These are phyloP conservation scores for Fonsecaea pugnacius DNA, from an alignment of 2,329 filamentous ascomycete species.

Conservation along the genomic window DNA sequence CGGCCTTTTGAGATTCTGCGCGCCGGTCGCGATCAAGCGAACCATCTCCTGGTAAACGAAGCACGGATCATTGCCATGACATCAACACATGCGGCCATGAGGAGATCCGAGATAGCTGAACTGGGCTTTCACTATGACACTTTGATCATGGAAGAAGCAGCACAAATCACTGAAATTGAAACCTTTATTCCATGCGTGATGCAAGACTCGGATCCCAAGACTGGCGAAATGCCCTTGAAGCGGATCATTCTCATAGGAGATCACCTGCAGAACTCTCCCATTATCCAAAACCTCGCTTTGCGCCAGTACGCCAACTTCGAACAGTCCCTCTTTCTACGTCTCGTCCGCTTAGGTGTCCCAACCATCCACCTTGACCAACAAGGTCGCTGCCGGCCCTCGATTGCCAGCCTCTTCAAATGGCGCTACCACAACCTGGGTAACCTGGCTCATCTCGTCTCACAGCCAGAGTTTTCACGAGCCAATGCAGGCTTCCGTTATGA, in stretches of 20 bases:
- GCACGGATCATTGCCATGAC: conserved; percentile 99
- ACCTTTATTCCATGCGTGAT: conserved; percentile 95
- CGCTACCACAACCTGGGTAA: conserved; percentile 78
- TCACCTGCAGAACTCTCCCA: conserved; percentile 93
- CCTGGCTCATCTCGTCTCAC: conserved; percentile 71
- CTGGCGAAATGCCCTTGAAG: conserved; percentile 76
- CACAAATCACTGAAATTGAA: conserved; percentile 96
- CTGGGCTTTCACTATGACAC: conserved; percentile 98
- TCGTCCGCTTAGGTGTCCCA: conserved; percentile 91
- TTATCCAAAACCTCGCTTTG: conserved; percentile 93
- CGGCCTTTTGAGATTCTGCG: conserved; percentile 93
- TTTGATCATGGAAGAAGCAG: conserved; percentile 97
- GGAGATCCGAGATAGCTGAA: conserved; percentile 82
- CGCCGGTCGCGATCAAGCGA: conserved; percentile 86
- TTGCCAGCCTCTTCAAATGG: conserved; percentile 92
- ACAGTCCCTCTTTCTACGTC: conserved; percentile 88
- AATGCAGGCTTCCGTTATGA: conserved; percentile 94
- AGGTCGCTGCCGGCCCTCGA: conserved; percentile 82
- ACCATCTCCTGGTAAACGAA: conserved; percentile 92
- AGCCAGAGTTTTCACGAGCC: conserved; percentile 73
- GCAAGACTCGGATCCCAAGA: conserved; percentile 69
- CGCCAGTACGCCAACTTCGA: conserved; percentile 94
- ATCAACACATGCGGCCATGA: conserved; percentile 95
- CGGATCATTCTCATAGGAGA: conserved; percentile 92
- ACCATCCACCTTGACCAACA: conserved; percentile 89